Evolutionary conservation across 2,329 filamentous ascomycete species (phyloP), one percentile per base, ranked within the genome.

Genomic region (Lasiodiplodia hormozganensis): DNA sequence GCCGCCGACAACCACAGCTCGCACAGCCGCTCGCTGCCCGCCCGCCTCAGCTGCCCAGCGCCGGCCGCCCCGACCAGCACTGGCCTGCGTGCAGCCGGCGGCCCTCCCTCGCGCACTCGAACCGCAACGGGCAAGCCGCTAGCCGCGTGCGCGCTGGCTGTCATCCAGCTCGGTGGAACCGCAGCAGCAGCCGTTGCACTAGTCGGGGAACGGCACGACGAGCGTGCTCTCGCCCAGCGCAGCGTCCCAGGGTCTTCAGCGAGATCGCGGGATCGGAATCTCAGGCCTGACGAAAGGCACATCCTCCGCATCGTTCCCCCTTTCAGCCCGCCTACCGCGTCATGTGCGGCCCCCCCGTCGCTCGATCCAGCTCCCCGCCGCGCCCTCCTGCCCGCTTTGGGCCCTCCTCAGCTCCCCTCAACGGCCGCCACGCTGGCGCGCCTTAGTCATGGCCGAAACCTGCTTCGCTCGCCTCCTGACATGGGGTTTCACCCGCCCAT

Each of bases 101-200:
- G 60, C 47, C 60, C 60, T 64, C 60, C 40, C 47, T 64, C 60
- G 60, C 60, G 60, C 51, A 64, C 60, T 52, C 60, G 60, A 64
- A 64, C 60, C 60, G 43, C 31, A 52, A 38, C 28, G 7, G 60
- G 60, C 60, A 64, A 34, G 18, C 43, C 28, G 60, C 60, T 64
- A 64, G 47, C 60, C 60, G 60, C 60, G 28, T 64, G 58, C 60
- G 47, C 60, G 65, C 43, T 60, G 40, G 40, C 53, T 58, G 53
- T 57, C 53, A 60, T 67, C 65, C 65, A 67, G 65, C 65, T 67
- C 65, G 43, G 47, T 57, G 53, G 65, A 60, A 58, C 65, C 54
- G 65, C 65, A 60, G 56, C 65, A 67, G 65, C 65, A 60, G 65
- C 65, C 65, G 54, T 67, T 67, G 53, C 65, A 51, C 65, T 67